These are phyloP conservation scores for Mucor lusitanicus DNA, from an alignment of 371 early-diverging fungal species.

Conservation along the genomic window DNA sequence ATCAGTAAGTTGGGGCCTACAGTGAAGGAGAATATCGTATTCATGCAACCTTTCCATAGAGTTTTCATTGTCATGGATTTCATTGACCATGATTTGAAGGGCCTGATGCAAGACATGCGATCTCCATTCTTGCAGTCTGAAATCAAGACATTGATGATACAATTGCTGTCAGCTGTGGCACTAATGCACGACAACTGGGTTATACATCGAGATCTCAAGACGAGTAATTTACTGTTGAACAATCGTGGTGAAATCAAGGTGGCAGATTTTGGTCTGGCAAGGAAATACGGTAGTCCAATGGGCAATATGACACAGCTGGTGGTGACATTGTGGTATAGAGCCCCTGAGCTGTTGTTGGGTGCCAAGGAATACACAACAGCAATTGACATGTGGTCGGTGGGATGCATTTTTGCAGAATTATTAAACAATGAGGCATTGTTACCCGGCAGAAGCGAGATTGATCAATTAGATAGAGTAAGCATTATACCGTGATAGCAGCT, in stretches of 20 bases:
- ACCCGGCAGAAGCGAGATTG: slow-evolving; percentile 79
- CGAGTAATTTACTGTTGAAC: slow-evolving; percentile 91
- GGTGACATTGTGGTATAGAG: slow-evolving; percentile 94
- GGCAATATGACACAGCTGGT: slow-evolving; percentile 83
- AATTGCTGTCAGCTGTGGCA: slow-evolving; percentile 83
- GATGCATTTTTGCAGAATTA: slow-evolving; percentile 93
- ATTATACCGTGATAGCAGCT: background rate
- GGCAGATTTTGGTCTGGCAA: slow-evolving; percentile 84
- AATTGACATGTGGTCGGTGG: slow-evolving; percentile 98
- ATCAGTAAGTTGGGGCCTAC: slow-evolving; percentile 56
- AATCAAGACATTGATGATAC: slow-evolving; percentile 90
- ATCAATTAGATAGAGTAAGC: slow-evolving; percentile 72
- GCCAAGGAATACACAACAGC: slow-evolving; percentile 89
- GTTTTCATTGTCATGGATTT: slow-evolving; percentile 98
- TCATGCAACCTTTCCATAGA: slow-evolving; percentile 39
- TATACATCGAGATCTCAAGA: slow-evolving; percentile 97
- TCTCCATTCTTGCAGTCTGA: slow-evolving; percentile 84
- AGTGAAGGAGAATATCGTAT: background rate
- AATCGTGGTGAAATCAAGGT: slow-evolving; percentile 84
- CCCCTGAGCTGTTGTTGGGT: slow-evolving; percentile 98
- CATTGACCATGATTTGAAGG: slow-evolving; percentile 92
- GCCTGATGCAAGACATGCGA: slow-evolving; percentile 86
- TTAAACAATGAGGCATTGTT: slow-evolving; percentile 74
- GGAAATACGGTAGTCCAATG: slow-evolving; percentile 76
- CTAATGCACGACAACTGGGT: slow-evolving; percentile 96